Evolutionary conservation across 306 rosid species (phyloP).

Genomic region (Cicer arietinum): DNA sequence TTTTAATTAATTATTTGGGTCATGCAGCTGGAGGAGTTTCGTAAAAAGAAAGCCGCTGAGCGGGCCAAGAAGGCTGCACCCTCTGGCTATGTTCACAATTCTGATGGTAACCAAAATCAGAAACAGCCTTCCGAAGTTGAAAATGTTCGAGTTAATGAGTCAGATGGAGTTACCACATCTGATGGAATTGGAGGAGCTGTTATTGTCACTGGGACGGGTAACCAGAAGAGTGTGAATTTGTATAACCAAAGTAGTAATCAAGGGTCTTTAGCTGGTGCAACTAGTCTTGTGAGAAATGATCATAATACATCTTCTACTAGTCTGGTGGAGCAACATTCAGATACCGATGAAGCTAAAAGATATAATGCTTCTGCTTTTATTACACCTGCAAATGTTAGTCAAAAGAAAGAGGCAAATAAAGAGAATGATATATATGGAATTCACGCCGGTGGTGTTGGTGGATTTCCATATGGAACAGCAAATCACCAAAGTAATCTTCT

Average conservation of each 20-base stretch:
- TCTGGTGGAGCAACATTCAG: constrained; percentile 47
- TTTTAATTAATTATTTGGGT: constrained; percentile 35
- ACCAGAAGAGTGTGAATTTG: constrained; percentile 46
- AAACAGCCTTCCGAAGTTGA: constrained; percentile 72
- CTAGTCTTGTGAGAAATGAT: constrained; percentile 45
- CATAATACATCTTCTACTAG: constrained; percentile 49
- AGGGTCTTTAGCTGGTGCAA: constrained; percentile 46
- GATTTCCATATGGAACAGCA: constrained; percentile 51
- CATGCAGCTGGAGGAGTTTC: constrained; percentile 92
- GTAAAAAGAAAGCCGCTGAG: constrained; percentile 91
- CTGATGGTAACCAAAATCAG: constrained; percentile 58
- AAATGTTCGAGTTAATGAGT: constrained; percentile 56
- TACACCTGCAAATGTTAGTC: constrained; percentile 50
- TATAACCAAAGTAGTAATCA: constrained; percentile 53
- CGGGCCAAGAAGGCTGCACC: constrained; percentile 71
- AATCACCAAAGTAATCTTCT: constrained; percentile 48
- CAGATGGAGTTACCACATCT: constrained; percentile 74
- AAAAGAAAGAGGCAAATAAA: constrained; percentile 46
- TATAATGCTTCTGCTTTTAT: constrained; percentile 47
- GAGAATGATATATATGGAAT: constrained; percentile 46
- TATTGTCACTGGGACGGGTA: constrained; percentile 47
- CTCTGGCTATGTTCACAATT: constrained; percentile 46
- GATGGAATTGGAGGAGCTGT: constrained; percentile 52
- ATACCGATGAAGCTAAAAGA: constrained; percentile 52
- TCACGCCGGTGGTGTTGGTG: constrained; percentile 44